These are phyloP conservation scores for Vitis rotundifolia DNA, from an alignment of 164 flowering plant species.

Conservation along the genomic window DNA sequence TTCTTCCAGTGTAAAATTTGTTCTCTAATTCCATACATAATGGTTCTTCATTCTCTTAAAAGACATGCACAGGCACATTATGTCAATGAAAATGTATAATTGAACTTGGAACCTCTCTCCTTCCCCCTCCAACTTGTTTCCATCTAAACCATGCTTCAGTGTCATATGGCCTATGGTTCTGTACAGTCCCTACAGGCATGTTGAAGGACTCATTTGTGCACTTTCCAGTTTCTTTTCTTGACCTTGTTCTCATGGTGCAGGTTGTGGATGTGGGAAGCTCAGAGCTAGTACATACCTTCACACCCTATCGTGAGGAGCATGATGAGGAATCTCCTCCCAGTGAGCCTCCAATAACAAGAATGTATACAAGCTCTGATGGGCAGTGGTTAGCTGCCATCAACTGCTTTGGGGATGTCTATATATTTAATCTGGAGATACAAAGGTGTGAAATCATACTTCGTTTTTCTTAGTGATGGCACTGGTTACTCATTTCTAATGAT, in stretches of 20 bases:
- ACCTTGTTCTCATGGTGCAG: slow-evolving; percentile 34
- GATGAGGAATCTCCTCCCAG: slow-evolving; percentile 50
- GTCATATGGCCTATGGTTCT: too few relatives aligned
- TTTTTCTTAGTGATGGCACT: not conserved
- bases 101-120: too few relatives aligned
- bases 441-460: slow-evolving; percentile 44
- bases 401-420: slow-evolving; percentile 88
- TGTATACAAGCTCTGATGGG: slow-evolving; percentile 81
- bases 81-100: too few relatives aligned
- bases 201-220: too few relatives aligned
- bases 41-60: too few relatives aligned
- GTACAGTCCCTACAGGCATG: too few relatives aligned
- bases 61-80: too few relatives aligned
- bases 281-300: slow-evolving; percentile 56
- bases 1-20: too few relatives aligned
- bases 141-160: too few relatives aligned
- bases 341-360: slow-evolving; percentile 87
- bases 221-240: not conserved
- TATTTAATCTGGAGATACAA: slow-evolving; percentile 74
- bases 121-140: too few relatives aligned
- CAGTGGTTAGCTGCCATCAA: slow-evolving; percentile 92
- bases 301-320: slow-evolving; percentile 57
- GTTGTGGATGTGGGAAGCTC: slow-evolving; percentile 59
- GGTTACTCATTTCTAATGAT: not conserved
- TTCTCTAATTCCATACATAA: too few relatives aligned